phyloP scores from a whole-genome alignment of 129 eudicot genomes.

The Escallonia herrerae region DNA sequence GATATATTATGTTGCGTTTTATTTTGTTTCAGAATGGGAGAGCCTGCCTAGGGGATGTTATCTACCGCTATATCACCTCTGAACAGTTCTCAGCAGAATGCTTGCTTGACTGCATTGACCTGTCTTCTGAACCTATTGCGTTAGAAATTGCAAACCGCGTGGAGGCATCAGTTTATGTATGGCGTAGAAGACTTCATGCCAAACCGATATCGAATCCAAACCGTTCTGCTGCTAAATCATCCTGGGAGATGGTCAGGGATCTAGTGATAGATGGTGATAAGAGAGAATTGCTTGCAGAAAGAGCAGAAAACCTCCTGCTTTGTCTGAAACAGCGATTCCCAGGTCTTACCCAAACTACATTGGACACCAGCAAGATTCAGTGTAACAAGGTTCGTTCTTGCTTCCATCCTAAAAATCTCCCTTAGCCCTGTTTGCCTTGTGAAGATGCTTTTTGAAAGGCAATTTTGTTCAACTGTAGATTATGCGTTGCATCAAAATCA shows the following conservation, averaged over 20 bases:
- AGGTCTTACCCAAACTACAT: conserved; percentile 76
- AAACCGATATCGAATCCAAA: conserved; percentile 48
- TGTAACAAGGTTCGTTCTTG: conserved; percentile 62
- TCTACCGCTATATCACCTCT: conserved; percentile 77
- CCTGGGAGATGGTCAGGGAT: conserved; percentile 92
- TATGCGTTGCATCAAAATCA: too few relatives aligned
- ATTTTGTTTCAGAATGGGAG: conserved; percentile 59
- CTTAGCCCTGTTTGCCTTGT: not conserved
- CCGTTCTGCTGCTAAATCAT: conserved; percentile 63
- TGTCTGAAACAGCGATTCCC: conserved; percentile 90
- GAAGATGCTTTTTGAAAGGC: too few relatives aligned
- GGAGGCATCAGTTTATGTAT: conserved; percentile 86
- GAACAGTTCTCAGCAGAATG: conserved; percentile 88
- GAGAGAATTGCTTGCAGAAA: conserved; percentile 78
- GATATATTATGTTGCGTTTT: not conserved
- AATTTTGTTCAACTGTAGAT: too few relatives aligned
- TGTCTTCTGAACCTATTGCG: conserved; percentile 74
- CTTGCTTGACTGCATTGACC: conserved; percentile 88
- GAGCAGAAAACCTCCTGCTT: conserved; percentile 85
- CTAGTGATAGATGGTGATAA: conserved; percentile 71
- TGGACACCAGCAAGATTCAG: conserved; percentile 89
- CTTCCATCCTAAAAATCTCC: not conserved
- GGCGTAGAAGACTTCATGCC: conserved; percentile 69
- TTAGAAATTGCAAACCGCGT: conserved; percentile 89
- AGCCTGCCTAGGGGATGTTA: conserved; percentile 85